A percentile compares a stretch with the other conserved stretches of the same genome.
Conservation (phyloP, 805 yeast species). For the Yueomyces sp. region DNA sequence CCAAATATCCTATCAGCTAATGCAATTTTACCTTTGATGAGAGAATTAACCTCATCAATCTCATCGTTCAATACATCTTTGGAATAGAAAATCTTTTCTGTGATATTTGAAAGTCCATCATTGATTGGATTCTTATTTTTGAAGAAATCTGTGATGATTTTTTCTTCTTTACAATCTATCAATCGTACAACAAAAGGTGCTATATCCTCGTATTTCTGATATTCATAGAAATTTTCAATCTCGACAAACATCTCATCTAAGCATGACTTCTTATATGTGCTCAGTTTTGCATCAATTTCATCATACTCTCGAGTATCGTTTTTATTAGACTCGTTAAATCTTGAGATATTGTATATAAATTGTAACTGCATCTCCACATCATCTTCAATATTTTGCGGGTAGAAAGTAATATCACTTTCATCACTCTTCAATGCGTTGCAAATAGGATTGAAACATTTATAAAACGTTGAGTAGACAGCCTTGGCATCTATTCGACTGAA, state of each 20-base stretch:
- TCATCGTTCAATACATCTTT: slow-evolving; percentile 21
- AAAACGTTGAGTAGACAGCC: slow-evolving; percentile 7
- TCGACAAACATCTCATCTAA: slow-evolving; percentile 60
- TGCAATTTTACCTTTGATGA: slow-evolving; percentile 14
- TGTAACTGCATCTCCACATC: slow-evolving; percentile 10
- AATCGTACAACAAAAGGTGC: slow-evolving; percentile 22
- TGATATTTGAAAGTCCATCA: neutral
- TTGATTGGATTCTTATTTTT: slow-evolving; percentile 16
- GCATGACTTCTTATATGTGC: slow-evolving; percentile 38
- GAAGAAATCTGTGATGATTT: slow-evolving; percentile 28
- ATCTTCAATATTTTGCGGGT: slow-evolving; percentile 8
- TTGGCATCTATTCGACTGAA: slow-evolving; percentile 8
- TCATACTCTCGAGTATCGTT: slow-evolving; percentile 9
- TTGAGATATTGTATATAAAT: slow-evolving; percentile 10
- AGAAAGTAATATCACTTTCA: slow-evolving; percentile 13
- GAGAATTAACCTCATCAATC: slow-evolving; percentile 8
- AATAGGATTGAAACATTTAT: slow-evolving; percentile 10
- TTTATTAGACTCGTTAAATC: slow-evolving; percentile 11
- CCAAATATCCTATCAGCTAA: slow-evolving; percentile 28
- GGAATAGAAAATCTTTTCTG: neutral
- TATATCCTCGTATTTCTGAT: slow-evolving; percentile 29
- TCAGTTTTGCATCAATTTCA: slow-evolving; percentile 10
- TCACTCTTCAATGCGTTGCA: slow-evolving; percentile 13
- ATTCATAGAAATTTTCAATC: slow-evolving; percentile 43
- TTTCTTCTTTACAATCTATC: slow-evolving; percentile 27